phyloP scores from a whole-genome alignment of 129 eudicot genomes.

The Flaveria robusta region DNA sequence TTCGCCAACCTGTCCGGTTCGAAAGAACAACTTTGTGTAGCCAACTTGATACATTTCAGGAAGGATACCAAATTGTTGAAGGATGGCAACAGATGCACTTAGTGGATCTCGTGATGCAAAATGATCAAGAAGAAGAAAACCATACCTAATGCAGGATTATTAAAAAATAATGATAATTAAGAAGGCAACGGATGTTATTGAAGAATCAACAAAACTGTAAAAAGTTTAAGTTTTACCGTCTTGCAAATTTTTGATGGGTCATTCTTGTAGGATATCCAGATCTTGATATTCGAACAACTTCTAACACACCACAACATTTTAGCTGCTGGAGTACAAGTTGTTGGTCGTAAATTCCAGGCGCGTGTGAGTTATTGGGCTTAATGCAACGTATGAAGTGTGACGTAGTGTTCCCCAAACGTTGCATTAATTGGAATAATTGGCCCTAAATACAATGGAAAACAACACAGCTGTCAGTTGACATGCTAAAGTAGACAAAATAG shows the following conservation, averaged over 20 bases:
- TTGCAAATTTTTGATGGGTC: conserved; percentile 80
- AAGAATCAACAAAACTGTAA: neutral
- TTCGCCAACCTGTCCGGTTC: conserved; percentile 82
- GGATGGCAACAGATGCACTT: conserved; percentile 77
- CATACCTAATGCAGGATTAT: conserved; percentile 57
- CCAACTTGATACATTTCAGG: conserved; percentile 98
- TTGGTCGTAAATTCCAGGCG: conserved; percentile 77
- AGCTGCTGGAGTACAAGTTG: conserved; percentile 77
- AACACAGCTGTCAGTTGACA: conserved; percentile 25
- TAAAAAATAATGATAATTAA: conserved; percentile 11
- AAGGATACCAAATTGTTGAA: conserved; percentile 69
- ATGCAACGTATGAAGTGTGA: conserved; percentile 94
- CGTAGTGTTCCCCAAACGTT: conserved; percentile 79
- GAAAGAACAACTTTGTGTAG: conserved; percentile 78
- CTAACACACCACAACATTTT: conserved; percentile 85
- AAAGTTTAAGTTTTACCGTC: conserved; percentile 57
- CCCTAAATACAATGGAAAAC: conserved; percentile 40
- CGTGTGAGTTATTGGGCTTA: conserved; percentile 77
- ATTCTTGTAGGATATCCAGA: conserved; percentile 86
- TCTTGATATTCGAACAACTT: conserved; percentile 89
- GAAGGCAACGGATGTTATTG: neutral
- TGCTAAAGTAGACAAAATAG: neutral
- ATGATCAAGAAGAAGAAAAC: conserved; percentile 72
- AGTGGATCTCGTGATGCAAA: conserved; percentile 79
- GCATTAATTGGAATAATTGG: conserved; percentile 82